Evolutionary conservation across 805 yeast genomes (phyloP), one percentile per base, ranked within the genome.

Genomic region (Ascoidea asiatica): DNA sequence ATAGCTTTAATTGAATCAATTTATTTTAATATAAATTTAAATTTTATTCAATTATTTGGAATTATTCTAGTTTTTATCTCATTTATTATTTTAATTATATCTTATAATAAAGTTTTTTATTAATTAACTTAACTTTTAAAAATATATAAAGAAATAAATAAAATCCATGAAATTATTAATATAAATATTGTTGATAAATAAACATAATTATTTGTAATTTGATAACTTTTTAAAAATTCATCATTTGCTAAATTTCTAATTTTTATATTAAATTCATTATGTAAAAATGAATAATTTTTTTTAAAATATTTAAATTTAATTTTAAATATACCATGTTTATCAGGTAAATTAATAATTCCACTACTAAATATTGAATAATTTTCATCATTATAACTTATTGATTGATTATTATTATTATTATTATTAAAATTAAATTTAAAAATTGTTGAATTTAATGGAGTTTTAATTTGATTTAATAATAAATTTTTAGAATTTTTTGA

Each of bases 241-340:
- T 92, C 95, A 61, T 89, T 90, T 48, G 97, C 97, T 56, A 85
- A 72, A 62, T 92, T 97, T 61, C 97, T 79, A 41, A 92, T 79
- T 2, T 97, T 79, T 44, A 87, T 86, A 18, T 82, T 78, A 44
- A 72, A 71, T 49, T 73, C 70, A 53, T 81, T 85, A 21, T 68
- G 68, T 44, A 90, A 59, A 61, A 69, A 88, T 20, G 84, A 69
- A 53, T 71, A 69, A 5, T 97, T 97, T 13, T 75, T 67, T 57
- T 95, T 78, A 59, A 74, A 74, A 67, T 89, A 89, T 54, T 83
- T 81, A 40, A 83, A 70, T 49, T 72, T 71, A 60, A 85, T 88
- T 2, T 96, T 84, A 66, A 88, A 92, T 74, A 92, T 83, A 46
- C 99, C 99, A 62, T 92, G 95, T 56, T 88, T 96, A 61, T 90